phyloP scores from a whole-genome alignment of 116 monocot species.

The Iris pallida region DNA sequence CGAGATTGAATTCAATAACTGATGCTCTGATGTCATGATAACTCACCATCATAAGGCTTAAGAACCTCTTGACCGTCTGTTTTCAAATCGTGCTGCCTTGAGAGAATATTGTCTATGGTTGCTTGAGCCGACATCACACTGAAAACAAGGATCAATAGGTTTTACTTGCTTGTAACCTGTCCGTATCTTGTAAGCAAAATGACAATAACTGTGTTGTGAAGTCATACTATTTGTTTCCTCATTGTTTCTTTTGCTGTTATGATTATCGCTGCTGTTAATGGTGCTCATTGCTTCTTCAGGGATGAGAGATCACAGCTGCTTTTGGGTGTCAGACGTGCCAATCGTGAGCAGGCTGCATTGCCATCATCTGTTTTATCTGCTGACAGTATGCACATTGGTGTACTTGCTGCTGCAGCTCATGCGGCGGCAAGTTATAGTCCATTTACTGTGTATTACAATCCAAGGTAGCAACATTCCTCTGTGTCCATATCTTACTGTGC shows the following conservation, averaged over 20 bases:
- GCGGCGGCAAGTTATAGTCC: slow-evolving; percentile 69
- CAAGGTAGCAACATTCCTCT: slow-evolving; percentile 40
- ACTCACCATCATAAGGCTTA: no score
- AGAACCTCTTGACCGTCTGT: no score
- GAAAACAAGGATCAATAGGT: no score
- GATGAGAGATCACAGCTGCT: slow-evolving; percentile 89
- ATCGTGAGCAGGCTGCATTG: slow-evolving; percentile 55
- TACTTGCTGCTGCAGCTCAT: slow-evolving; percentile 94
- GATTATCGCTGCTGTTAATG: not conserved
- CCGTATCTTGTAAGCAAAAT: not conserved
- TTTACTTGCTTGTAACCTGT: no score
- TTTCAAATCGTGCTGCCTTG: no score
- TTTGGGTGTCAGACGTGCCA: slow-evolving; percentile 79
- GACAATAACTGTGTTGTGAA: not conserved
- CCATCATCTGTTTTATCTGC: slow-evolving; percentile 90
- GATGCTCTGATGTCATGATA: no score
- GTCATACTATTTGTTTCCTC: not conserved
- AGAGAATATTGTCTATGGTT: no score
- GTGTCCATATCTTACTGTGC: not conserved
- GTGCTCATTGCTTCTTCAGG: slow-evolving; percentile 26
- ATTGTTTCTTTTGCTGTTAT: not conserved
- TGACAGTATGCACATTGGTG: slow-evolving; percentile 96
- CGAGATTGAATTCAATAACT: no score
- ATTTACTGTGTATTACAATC: slow-evolving; percentile 91
- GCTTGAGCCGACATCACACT: no score